A percentile compares a stretch with the other conserved stretches of the same genome.
These are phyloP conservation scores for Exophiala spinifera DNA, from an alignment of 2,329 filamentous ascomycete species.

Conservation along the genomic window DNA sequence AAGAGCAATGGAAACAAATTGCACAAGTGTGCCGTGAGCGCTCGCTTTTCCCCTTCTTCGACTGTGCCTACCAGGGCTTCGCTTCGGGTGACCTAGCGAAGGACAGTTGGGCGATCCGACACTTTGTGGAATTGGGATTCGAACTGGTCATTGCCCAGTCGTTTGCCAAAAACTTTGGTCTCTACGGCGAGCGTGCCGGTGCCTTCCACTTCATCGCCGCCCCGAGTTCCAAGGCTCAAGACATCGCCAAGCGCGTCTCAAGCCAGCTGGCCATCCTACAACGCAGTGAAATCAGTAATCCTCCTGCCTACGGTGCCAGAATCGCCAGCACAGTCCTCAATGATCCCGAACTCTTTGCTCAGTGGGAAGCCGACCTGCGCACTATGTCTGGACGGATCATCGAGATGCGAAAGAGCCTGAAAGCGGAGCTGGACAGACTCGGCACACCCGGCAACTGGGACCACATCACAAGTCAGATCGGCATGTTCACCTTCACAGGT, in stretches of 20 bases:
- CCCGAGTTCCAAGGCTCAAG: slow-evolving; percentile 63
- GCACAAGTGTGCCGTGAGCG: slow-evolving; percentile 71
- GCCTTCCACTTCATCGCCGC: slow-evolving; percentile 91
- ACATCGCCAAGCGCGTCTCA: slow-evolving; percentile 63
- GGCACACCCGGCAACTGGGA: slow-evolving; percentile 89
- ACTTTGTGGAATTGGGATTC: slow-evolving; percentile 93
- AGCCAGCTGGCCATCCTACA: slow-evolving; percentile 92
- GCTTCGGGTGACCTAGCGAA: slow-evolving; percentile 82
- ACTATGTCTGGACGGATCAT: slow-evolving; percentile 97
- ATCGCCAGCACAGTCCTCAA: slow-evolving; percentile 85
- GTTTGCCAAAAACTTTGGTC: slow-evolving; percentile 67
- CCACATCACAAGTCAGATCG: slow-evolving; percentile 97
- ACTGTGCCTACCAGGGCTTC: slow-evolving; percentile 92
- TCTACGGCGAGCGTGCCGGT: slow-evolving; percentile 94
- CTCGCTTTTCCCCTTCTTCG: slow-evolving; percentile 96
- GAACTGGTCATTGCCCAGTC: slow-evolving; percentile 59
- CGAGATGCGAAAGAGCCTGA: slow-evolving; percentile 77
- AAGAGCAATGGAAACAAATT: slow-evolving; percentile 91
- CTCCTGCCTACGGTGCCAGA: slow-evolving; percentile 87
- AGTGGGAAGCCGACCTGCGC: slow-evolving; percentile 88
- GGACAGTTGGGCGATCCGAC: slow-evolving; percentile 88
- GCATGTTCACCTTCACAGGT: slow-evolving; percentile 88
- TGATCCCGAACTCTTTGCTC: slow-evolving; percentile 72
- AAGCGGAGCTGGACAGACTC: slow-evolving; percentile 76
- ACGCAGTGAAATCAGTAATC: slow-evolving; percentile 95